Conservation (phyloP, 2,329 filamentous ascomycete species). For the Apiospora arundinis region DNA sequence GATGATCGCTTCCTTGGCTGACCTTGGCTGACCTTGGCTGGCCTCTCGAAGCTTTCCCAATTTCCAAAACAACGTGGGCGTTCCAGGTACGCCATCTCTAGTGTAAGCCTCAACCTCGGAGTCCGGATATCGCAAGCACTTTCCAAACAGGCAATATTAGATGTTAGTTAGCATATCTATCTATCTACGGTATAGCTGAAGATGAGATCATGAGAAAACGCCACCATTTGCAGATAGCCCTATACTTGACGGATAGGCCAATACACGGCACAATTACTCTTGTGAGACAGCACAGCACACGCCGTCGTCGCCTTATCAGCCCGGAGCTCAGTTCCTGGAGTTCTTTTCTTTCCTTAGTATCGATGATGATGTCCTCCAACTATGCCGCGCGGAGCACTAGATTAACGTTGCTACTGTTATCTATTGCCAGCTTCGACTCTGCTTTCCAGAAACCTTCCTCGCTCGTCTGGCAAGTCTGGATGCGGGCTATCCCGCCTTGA, state of each 20-base stretch:
- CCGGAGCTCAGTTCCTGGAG: neutral
- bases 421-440: neutral
- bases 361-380: neutral
- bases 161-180: neutral
- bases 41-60: neutral
- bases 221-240: neutral
- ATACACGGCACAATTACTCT: neutral
- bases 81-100: conserved; percentile 5
- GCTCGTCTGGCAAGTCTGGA: neutral
- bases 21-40: neutral
- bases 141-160: neutral
- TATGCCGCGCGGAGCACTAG: neutral
- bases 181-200: neutral
- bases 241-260: neutral
- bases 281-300: neutral
- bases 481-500: neutral
- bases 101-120: conserved; percentile 7
- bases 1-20: neutral
- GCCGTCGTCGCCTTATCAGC: neutral
- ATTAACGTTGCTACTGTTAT: neutral
- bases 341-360: neutral
- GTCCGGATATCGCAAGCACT: conserved; percentile 12
- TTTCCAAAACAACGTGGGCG: conserved; percentile 9
- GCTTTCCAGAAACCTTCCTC: neutral
- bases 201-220: neutral